Evolutionary conservation across 2,329 filamentous ascomycete species (phyloP).

Genomic region (Pseudocercospora eumusae): DNA sequence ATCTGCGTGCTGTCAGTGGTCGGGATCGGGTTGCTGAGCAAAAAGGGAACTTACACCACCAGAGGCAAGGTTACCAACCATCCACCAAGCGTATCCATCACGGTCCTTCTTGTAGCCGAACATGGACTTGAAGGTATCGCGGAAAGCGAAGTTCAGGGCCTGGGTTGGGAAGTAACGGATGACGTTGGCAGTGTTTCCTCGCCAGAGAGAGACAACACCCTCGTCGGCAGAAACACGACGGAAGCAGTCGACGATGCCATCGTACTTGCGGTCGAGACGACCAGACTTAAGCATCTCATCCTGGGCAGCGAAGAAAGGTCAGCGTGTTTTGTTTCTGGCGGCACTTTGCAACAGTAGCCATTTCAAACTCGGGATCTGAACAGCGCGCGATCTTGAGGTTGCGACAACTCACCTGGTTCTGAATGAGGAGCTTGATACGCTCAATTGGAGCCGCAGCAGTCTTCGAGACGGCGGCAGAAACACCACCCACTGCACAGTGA

Average conservation of each 20-base stretch:
- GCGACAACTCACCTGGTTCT: constrained; percentile 86
- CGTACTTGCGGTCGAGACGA: constrained; percentile 97
- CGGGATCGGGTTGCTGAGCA: background rate
- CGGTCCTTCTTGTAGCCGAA: constrained; percentile 99
- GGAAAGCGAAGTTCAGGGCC: constrained; percentile 99
- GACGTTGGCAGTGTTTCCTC: constrained; percentile 99
- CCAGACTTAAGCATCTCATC: constrained; percentile 99
- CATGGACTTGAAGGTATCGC: constrained; percentile 99
- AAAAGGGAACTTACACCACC: constrained; percentile 78
- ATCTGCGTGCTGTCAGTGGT: constrained; percentile 54
- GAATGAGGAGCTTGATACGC: constrained; percentile 99
- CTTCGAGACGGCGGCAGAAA: constrained; percentile 99
- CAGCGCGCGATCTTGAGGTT: background rate
- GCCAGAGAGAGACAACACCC: constrained; percentile 94
- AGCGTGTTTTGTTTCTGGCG: constrained; percentile 1
- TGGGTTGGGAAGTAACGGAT: constrained; percentile 99
- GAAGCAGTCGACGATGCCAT: constrained; percentile 95
- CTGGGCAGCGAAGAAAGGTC: constrained; percentile 51
- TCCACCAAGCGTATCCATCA: constrained; percentile 98
- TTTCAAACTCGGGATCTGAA: background rate
- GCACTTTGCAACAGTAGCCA: background rate
- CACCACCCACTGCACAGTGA: constrained; percentile 84
- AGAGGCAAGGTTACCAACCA: constrained; percentile 98
- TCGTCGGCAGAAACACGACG: constrained; percentile 83
- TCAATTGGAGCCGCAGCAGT: constrained; percentile 99